Conservation (phyloP, 2,329 filamentous ascomycete species). For the Colletotrichum magnum region DNA sequence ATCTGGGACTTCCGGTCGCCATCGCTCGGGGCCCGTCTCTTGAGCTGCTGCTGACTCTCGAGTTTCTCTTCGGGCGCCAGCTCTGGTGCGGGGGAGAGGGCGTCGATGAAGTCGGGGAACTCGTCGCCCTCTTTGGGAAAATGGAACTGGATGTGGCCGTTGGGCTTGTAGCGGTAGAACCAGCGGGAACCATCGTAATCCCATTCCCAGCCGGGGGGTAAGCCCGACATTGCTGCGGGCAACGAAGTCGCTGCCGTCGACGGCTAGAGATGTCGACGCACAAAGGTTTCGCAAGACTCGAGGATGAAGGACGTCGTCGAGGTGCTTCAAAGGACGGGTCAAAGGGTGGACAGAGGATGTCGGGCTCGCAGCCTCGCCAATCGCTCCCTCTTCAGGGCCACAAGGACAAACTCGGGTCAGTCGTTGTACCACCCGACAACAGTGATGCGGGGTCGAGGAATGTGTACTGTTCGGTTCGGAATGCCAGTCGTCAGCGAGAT, state of each 20-base stretch:
- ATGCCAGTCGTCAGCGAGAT: neutral
- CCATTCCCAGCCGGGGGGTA: constrained; percentile 69
- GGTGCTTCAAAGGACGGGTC: neutral
- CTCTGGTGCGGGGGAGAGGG: constrained; percentile 52
- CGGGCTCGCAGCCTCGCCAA: neutral
- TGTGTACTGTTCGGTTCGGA: constrained; percentile 1
- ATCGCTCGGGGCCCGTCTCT: constrained; percentile 49
- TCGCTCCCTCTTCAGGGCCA: neutral
- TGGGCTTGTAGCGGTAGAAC: constrained; percentile 71
- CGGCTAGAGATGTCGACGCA: neutral
- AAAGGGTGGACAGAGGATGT: neutral
- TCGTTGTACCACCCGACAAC: neutral
- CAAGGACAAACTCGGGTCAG: neutral
- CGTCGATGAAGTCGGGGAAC: constrained; percentile 65
- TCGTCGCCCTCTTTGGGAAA: constrained; percentile 72
- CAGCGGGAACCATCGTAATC: constrained; percentile 71
- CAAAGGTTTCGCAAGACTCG: neutral
- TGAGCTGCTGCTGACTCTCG: constrained; percentile 65
- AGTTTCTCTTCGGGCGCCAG: constrained; percentile 67
- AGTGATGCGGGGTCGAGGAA: constrained; percentile 2
- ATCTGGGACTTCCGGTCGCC: constrained; percentile 29
- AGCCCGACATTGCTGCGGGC: constrained; percentile 52
- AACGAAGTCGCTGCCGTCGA: neutral
- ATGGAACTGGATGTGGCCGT: constrained; percentile 68
- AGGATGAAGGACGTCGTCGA: neutral